Evolutionary conservation across 768 basidiomycete genomes (phyloP), one percentile per base, ranked within the genome.

Genomic region (Agaricus subrufescens): DNA sequence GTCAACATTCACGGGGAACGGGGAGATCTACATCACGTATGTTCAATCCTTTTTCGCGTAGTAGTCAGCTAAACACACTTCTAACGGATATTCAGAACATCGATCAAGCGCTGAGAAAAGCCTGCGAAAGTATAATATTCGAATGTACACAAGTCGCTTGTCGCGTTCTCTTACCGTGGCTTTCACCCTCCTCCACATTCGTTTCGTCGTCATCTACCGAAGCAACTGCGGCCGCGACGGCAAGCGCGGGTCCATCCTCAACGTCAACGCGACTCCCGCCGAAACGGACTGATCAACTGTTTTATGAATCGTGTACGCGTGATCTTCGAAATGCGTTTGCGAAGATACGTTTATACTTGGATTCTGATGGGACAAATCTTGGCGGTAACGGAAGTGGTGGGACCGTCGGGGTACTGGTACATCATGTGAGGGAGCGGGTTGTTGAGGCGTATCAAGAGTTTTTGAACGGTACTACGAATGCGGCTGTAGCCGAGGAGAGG

Each of bases 51-150:
- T 25, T 43, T 46, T 12, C 27, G 1, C 39, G 26, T 40, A 37
- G 27, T 42, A 7, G 10, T 31, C 10, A 19, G 52, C 23, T 43
- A 38, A 46, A 30, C 45, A 31, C 2, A 27, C 30, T 5, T 23
- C 10, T 10, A 56, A 23, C 29, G 30, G 30, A 29, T 8, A 31
- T 31, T 8, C 34, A 95, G 91, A 87, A 86, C 57, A 88, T 97
- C 61, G 96, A 98, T 70, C 79, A 86, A 47, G 89, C 88, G 30
- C 82, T 98, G 29, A 91, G 93, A 64, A 75, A 76, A 15, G 87
- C 85, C 0, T 98, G 95, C 71, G 93, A 96, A 72, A 83, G 85
- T 40, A 79, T 93, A 38, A 96, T 98, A 56, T 70, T 76, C 3
- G 70, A 80, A 12, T 86, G 85, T 58, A 77, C 85, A 7, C 71